Conservation (phyloP, 768 basidiomycete species). For the Rhodotorula diobovata region DNA sequence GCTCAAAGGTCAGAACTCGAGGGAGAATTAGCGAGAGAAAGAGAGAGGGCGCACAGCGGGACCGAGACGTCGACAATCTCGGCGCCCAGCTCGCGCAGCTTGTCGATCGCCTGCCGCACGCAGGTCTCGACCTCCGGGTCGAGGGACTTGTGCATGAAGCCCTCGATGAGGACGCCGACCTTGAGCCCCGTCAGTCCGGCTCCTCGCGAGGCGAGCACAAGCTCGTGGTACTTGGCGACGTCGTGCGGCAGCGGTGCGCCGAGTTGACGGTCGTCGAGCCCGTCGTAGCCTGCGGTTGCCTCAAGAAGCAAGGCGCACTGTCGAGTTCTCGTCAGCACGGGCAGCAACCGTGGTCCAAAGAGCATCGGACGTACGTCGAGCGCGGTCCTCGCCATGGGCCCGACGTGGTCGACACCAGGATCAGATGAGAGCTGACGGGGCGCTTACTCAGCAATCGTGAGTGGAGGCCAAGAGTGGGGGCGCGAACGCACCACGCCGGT, state of each 20-base stretch:
- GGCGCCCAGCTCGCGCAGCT: slow-evolving; percentile 50
- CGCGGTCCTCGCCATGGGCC: slow-evolving; percentile 48
- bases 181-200: slow-evolving; percentile 47
- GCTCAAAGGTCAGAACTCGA: too few species aligned
- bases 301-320: slow-evolving; percentile 51
- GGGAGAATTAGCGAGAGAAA: too few species aligned
- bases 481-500: too few species aligned
- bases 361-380: too few species aligned
- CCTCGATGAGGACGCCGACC: slow-evolving; percentile 52
- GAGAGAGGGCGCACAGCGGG: slow-evolving; percentile 45
- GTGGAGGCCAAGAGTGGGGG: too few species aligned
- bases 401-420: slow-evolving; percentile 51
- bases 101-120: slow-evolving; percentile 47
- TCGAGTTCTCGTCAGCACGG: too few species aligned
- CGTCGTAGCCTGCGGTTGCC: slow-evolving; percentile 53
- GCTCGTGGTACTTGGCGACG: slow-evolving; percentile 47
- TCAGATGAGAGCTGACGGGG: slow-evolving; percentile 51
- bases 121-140: slow-evolving; percentile 49
- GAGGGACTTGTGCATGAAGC: slow-evolving; percentile 46
- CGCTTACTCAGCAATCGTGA: too few species aligned
- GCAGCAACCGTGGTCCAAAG: too few species aligned
- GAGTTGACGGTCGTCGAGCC: slow-evolving; percentile 52
- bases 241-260: slow-evolving; percentile 48
- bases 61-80: slow-evolving; percentile 51
- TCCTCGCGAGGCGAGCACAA: slow-evolving; percentile 40